Evolutionary conservation across 331 rosid genomes (phyloP).

Genomic region (Malus hybrid): DNA sequence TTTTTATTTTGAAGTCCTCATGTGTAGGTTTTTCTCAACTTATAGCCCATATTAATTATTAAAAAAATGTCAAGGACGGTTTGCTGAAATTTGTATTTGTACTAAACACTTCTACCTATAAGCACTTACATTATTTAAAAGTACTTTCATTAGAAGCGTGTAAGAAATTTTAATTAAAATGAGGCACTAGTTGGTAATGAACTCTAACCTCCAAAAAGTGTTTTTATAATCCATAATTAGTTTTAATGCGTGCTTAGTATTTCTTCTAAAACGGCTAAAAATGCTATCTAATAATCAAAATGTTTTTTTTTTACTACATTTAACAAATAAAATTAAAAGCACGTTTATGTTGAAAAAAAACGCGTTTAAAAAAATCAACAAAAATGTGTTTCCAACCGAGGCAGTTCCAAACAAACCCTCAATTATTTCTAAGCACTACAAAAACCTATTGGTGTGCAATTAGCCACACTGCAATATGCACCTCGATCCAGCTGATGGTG

Average conservation of each 20-base stretch:
- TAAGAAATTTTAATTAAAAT: no score
- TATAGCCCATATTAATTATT: background rate
- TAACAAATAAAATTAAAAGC: background rate
- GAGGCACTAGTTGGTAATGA: no score
- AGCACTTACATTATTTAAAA: no score
- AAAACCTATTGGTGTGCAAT: background rate
- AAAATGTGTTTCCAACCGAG: rapidly evolving
- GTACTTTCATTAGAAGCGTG: background rate
- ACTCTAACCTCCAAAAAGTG: background rate
- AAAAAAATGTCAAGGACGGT: background rate
- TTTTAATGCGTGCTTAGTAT: background rate
- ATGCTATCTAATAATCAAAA: background rate
- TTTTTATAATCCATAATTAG: background rate
- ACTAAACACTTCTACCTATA: no score
- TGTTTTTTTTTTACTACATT: no score
- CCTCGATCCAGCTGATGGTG: background rate
- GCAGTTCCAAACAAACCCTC: background rate
- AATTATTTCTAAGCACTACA: background rate
- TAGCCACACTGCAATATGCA: slow-evolving; percentile 6
- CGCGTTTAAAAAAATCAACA: background rate
- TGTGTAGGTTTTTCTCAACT: background rate
- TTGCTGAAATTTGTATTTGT: no score
- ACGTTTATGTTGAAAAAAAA: no score
- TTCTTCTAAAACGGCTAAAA: background rate
- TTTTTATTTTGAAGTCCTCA: background rate